Evolutionary conservation across 202 grass and related monocot genomes (phyloP).

Genomic region (Digitaria exilis): DNA sequence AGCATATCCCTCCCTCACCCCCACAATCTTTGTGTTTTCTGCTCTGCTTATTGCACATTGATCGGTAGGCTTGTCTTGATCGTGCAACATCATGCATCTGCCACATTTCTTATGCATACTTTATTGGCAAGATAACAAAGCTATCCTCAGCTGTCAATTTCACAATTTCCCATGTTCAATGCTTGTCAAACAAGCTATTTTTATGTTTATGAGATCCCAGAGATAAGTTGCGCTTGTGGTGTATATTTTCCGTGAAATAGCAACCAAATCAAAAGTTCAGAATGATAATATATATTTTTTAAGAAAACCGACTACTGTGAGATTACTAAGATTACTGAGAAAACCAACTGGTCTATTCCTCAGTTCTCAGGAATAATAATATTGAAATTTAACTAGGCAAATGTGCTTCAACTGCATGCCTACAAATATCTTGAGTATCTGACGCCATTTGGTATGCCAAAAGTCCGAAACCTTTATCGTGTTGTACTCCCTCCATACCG

Average conservation of each 20-base stretch:
- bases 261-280: not conserved
- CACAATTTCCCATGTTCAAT: conserved; percentile 16
- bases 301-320: not conserved
- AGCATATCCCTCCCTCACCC: not conserved
- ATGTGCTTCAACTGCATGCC: not conserved
- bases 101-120: not conserved
- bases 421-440: conserved; percentile 20
- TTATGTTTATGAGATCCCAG: conserved; percentile 16
- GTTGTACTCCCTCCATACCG: too few species aligned
- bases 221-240: not conserved
- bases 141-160: not conserved
- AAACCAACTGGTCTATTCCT: not conserved
- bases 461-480: not conserved
- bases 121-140: conserved; percentile 9
- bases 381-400: conserved; percentile 13
- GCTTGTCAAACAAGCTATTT: conserved; percentile 28
- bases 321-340: not conserved
- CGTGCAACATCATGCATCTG: not conserved
- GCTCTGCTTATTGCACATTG: conserved; percentile 28
- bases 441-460: not conserved
- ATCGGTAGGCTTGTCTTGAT: not conserved
- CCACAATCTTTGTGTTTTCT: not conserved
- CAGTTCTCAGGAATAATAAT: conserved; percentile 14
- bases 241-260: not conserved
- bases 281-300: conserved; percentile 8